Evolutionary conservation across 352 stramenopile species (phyloP), one percentile per base, ranked within the genome.

Genomic region (Phytophthora pluvialis): DNA sequence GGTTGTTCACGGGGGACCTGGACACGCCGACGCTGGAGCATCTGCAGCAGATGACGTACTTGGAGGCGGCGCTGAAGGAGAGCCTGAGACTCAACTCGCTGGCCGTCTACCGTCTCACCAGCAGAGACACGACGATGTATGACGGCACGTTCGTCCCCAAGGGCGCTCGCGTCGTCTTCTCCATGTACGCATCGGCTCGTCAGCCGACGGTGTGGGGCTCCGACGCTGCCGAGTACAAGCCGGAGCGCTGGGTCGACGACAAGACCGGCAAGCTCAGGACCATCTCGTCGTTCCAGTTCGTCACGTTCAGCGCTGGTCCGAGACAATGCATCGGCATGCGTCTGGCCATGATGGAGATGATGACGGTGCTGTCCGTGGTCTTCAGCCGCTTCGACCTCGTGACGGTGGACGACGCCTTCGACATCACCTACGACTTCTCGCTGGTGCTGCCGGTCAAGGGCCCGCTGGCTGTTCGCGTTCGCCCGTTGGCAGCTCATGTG

Each of bases 41-140:
- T 32, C 49, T 88, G 21, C 60, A 72, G 28, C 46, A 72, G 11
- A 52, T 89, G 25, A 72, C 60, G 35, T 90, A 90, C 60, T 32
- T 87, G 28, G 55, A 77, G 29, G 81, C 73, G 3, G 73, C 78
- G 4, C 52, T 88, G 33, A 72, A 64, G 33, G 81, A 90, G 52
- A 83, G 60, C 44, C 48, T 90, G 31, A 56, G 80, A 4, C 63
- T 90, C 3, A 77, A 89, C 45, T 70, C 80, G 26, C 47, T 84
- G 33, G 66, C 43, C 1, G 55, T 74, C 43, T 70, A 70, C 8
- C 66, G 78, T 57, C 52, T 80, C 47, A 40, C 58, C 21, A 63
- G 70, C 71, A 39, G 70, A 55, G 86, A 90, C 13, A 70, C 80
- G 11, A 71, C 69, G 42, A 38, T 85, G 33, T 75, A 64, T 50